Evolutionary conservation across 192 early-diverging fungal species (phyloP).

Genomic region (Coemansia sp.): DNA sequence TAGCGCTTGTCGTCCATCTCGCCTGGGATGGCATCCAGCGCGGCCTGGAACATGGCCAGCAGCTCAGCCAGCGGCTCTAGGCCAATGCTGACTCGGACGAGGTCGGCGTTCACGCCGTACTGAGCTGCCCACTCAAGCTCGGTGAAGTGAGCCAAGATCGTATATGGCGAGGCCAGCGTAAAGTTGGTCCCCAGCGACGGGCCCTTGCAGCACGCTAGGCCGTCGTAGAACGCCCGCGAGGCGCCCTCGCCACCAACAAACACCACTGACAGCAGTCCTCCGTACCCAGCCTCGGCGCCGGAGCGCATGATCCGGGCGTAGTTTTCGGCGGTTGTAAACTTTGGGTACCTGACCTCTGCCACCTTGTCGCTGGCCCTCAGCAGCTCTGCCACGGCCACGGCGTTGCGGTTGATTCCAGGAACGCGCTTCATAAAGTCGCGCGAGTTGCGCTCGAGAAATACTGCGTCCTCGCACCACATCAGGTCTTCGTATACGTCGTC

Average conservation of each 20-base stretch:
- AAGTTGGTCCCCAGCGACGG: slow-evolving; percentile 98
- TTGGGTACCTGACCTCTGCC: slow-evolving; percentile 79
- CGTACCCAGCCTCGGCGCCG: slow-evolving; percentile 69
- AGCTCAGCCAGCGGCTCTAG: slow-evolving; percentile 76
- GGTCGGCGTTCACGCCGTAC: slow-evolving; percentile 73
- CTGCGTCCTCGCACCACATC: slow-evolving; percentile 91
- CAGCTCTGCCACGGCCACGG: slow-evolving; percentile 76
- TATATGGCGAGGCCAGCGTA: slow-evolving; percentile 92
- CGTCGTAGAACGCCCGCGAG: slow-evolving; percentile 78
- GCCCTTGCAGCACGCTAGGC: slow-evolving; percentile 82
- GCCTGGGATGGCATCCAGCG: slow-evolving; percentile 67
- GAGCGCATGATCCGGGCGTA: slow-evolving; percentile 69
- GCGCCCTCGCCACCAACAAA: slow-evolving; percentile 61
- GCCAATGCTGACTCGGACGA: slow-evolving; percentile 91
- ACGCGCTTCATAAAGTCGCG: slow-evolving; percentile 81
- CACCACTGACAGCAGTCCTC: slow-evolving; percentile 85
- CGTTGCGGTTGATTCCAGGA: slow-evolving; percentile 74
- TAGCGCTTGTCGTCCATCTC: too few relatives aligned
- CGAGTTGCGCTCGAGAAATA: slow-evolving; percentile 96
- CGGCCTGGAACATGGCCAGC: slow-evolving; percentile 70
- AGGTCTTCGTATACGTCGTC: slow-evolving; percentile 74
- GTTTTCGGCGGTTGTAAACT: slow-evolving; percentile 68
- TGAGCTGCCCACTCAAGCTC: slow-evolving; percentile 93
- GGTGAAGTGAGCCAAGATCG: slow-evolving; percentile 92
- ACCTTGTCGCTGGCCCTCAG: slow-evolving; percentile 72